These are phyloP conservation scores for Botrytis squamosa DNA, from an alignment of 2,329 filamentous ascomycete genomes.

Conservation along the genomic window DNA sequence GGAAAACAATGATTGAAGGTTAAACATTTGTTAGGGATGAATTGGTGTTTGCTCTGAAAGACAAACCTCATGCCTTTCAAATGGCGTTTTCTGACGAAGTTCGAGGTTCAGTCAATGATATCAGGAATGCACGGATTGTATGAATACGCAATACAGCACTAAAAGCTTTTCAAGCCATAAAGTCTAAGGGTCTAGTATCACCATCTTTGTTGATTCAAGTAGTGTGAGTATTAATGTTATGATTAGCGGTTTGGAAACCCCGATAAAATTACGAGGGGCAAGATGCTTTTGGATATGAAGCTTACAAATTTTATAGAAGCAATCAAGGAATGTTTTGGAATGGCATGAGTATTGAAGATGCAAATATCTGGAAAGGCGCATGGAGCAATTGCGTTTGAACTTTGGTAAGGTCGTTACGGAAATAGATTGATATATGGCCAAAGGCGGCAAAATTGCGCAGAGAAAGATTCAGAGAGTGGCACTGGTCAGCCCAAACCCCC, in stretches of 20 bases:
- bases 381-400: neutral
- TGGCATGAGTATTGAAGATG: neutral
- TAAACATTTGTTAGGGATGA: neutral
- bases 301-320: neutral
- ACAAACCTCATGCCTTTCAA: neutral
- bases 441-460: neutral
- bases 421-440: neutral
- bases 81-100: neutral
- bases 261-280: neutral
- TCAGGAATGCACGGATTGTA: neutral
- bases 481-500: neutral
- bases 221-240: neutral
- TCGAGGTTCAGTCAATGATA: neutral
- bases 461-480: neutral
- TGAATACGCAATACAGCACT: neutral
- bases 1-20: neutral
- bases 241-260: neutral
- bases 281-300: neutral
- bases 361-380: neutral
- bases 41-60: neutral
- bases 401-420: neutral
- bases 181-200: neutral
- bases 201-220: neutral
- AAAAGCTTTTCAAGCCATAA: neutral
- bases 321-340: neutral